These are phyloP conservation scores for Apocynum venetum DNA, from an alignment of 257 asterid species.

Conservation along the genomic window DNA sequence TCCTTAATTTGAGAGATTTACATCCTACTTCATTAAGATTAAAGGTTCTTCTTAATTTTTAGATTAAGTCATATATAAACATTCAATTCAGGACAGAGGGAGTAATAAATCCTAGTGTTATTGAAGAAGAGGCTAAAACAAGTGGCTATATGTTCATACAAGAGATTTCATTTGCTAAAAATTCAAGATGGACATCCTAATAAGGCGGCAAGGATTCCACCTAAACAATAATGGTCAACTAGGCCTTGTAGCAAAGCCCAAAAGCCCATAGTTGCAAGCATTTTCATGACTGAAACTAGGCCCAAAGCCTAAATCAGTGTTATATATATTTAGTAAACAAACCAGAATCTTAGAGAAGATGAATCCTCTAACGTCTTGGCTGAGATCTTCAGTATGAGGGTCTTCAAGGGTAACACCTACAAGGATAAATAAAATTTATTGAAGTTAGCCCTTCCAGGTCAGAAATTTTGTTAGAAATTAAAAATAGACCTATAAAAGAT, in stretches of 20 bases:
- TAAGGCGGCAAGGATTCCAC: background rate
- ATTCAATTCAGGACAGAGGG: background rate
- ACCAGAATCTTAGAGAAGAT: slow-evolving; percentile 92
- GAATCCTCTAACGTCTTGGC: slow-evolving; percentile 97
- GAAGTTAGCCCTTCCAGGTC: background rate
- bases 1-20: no score
- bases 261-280: background rate
- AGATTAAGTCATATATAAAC: no score
- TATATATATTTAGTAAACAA: slow-evolving; percentile 22
- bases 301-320: slow-evolving; percentile 2
- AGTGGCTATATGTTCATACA: background rate
- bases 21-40: no score
- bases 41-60: no score
- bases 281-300: background rate
- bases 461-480: background rate
- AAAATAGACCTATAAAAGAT: background rate
- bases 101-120: background rate
- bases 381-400: slow-evolving; percentile 96
- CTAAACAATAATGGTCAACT: background rate
- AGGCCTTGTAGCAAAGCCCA: background rate
- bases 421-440: slow-evolving; percentile 5
- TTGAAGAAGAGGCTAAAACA: background rate
- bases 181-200: background rate
- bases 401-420: slow-evolving; percentile 98
- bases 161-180: background rate